Percentiles rank a stretch among this genome's conserved stretches.
These are phyloP conservation scores for Tricholomella constricta DNA, from an alignment of 768 basidiomycete species.

Conservation along the genomic window DNA sequence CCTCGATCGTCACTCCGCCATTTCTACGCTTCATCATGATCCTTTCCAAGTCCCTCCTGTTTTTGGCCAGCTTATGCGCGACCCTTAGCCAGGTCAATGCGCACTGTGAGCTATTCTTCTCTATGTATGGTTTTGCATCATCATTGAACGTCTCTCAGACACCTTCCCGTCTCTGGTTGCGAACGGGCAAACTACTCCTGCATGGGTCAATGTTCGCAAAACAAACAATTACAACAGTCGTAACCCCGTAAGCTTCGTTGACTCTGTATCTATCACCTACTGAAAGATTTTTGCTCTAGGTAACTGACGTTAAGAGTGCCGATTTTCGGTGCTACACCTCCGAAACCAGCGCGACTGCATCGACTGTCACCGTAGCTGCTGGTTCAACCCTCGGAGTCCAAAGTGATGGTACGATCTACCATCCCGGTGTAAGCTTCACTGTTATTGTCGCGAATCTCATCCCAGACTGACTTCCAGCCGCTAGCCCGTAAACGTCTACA, in stretches of 20 bases:
- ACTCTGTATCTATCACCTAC: background rate
- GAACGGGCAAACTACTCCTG: constrained; percentile 36
- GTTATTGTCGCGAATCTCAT: background rate
- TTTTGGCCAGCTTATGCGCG: constrained; percentile 9
- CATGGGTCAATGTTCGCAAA: constrained; percentile 44
- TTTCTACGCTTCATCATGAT: constrained; percentile 5
- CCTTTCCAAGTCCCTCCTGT: constrained; percentile 7
- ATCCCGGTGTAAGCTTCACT: constrained; percentile 42
- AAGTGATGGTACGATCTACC: constrained; percentile 45
- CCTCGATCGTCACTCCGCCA: background rate
- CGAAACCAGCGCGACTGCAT: constrained; percentile 37
- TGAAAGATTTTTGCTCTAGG: constrained; percentile 23
- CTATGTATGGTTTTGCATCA: background rate
- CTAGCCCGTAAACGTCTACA: constrained; percentile 35
- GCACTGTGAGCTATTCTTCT: constrained; percentile 9
- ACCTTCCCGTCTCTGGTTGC: constrained; percentile 47
- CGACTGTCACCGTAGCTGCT: constrained; percentile 46
- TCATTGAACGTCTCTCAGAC: constrained; percentile 26
- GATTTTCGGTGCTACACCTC: constrained; percentile 53
- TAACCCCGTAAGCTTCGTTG: constrained; percentile 30
- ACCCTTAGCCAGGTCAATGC: constrained; percentile 7
- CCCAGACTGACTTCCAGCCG: background rate
- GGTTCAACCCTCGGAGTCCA: constrained; percentile 45
- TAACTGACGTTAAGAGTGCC: constrained; percentile 47
- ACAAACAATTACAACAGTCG: constrained; percentile 49